A percentile compares a stretch with the other conserved stretches of the same genome.
These are phyloP conservation scores for Cucurbitaria berberidis DNA, from an alignment of 2,329 filamentous ascomycete genomes.

Conservation along the genomic window DNA sequence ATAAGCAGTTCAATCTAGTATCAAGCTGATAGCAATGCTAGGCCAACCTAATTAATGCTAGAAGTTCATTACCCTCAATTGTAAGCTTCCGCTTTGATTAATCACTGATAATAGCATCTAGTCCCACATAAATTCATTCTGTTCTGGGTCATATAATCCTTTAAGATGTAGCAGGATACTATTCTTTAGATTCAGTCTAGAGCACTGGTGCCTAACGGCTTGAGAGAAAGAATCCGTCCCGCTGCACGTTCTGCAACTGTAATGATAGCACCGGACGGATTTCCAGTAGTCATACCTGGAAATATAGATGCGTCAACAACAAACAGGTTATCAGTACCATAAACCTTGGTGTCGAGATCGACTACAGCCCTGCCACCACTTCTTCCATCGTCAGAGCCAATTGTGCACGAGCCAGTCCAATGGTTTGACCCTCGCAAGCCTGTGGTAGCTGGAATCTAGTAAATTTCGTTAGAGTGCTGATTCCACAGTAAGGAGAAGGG, in stretches of 20 bases:
- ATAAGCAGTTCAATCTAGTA: too few relatives aligned
- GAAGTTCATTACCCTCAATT: too few relatives aligned
- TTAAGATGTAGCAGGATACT: too few relatives aligned
- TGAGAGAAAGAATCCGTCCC: constrained; percentile 34
- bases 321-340: constrained; percentile 50
- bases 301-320: constrained; percentile 55
- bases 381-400: constrained; percentile 47
- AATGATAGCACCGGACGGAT: constrained; percentile 38
- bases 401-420: constrained; percentile 61
- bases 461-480: background rate
- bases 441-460: constrained; percentile 30
- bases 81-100: too few relatives aligned
- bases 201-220: too few relatives aligned
- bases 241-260: constrained; percentile 34
- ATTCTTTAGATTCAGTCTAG: too few relatives aligned
- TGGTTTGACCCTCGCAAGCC: constrained; percentile 48
- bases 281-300: constrained; percentile 45
- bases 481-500: background rate
- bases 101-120: too few relatives aligned
- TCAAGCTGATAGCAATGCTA: too few relatives aligned
- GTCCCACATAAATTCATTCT: too few relatives aligned
- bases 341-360: constrained; percentile 56
- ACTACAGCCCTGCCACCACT: constrained; percentile 51
- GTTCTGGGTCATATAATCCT: too few relatives aligned
- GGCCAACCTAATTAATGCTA: too few relatives aligned